Base-by-base conservation (phyloP, 73 alveolate species). In the Diophrys sp. region DNA sequence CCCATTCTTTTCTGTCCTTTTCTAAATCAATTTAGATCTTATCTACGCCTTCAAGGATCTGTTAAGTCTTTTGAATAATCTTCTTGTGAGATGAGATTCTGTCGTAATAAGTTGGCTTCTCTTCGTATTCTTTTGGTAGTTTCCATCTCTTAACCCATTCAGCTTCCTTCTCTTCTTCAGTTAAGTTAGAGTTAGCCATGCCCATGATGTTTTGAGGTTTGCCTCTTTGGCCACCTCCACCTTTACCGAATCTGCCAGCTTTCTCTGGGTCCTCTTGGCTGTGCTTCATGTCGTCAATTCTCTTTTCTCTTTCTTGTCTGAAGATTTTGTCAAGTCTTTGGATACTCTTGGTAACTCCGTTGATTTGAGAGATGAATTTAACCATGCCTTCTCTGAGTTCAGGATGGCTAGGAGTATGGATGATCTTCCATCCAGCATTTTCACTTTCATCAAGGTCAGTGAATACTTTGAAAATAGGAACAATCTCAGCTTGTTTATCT, bases 251-350 rank as follows among this genome's bases (percentile, higher is more conserved):
- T 1, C 89, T 85, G 0, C 93, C 93, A 23, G 68, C 67, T 57
- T 77, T 71, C 80, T 87, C 94, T 0, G 83, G 84, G 28, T 81
- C 87, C 24, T 73, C 83, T 11, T 56, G 30, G 54, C 80, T 90
- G n/a, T 81, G 74, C 80, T 79, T 87, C n/a, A 84, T 78, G 44
- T 77, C 90, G 14, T 90, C 95, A 2, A 93, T 73, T 55, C 76
- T 86, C 34, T 80, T 77, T 18, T 82, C 93, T 83, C 98, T 87
- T 56, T 87, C 91, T 8, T 83, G 91, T 55, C 89, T 87, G 93
- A 93, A 90, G 29, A 90, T 90, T 70, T 83, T 90, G 53, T 85
- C 94, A 68, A 93, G 70, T 33, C 95, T 87, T n/a, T 89, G 91
- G 54, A 88, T 73, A 2, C 71, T 78, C 27, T 79, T 82, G 11